Evolutionary conservation across 2,329 filamentous ascomycete genomes (phyloP).

Genomic region (Alternaria triticimaculans): DNA sequence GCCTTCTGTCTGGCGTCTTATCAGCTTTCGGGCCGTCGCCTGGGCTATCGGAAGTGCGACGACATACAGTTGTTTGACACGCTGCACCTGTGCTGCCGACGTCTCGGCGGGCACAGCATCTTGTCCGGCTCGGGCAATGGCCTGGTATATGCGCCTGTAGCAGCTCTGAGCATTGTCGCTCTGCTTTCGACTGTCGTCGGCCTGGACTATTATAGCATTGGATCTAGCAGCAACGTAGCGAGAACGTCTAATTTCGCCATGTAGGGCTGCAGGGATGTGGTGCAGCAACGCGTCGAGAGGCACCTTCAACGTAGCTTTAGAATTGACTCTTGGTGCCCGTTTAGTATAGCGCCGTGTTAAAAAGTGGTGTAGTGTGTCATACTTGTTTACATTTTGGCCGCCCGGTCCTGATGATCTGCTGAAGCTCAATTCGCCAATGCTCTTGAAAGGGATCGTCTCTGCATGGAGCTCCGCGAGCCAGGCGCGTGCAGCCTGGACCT

Average conservation of each 20-base stretch:
- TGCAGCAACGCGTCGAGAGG: constrained; percentile 60
- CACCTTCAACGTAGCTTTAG: constrained; percentile 69
- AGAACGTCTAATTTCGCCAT: constrained; percentile 58
- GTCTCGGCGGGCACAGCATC: constrained; percentile 66
- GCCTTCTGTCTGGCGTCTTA: constrained; percentile 57
- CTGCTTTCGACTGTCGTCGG: constrained; percentile 69
- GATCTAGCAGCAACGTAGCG: constrained; percentile 63
- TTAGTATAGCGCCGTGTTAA: constrained; percentile 29
- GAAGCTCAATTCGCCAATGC: constrained; percentile 65
- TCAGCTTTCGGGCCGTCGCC: constrained; percentile 28
- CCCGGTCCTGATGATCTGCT: constrained; percentile 70
- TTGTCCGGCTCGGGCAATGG: constrained; percentile 60
- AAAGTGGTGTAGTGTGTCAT: constrained; percentile 23
- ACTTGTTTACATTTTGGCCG: constrained; percentile 75
- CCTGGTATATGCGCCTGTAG: constrained; percentile 63
- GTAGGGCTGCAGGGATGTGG: constrained; percentile 62
- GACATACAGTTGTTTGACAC: constrained; percentile 65
- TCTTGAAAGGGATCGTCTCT: constrained; percentile 60
- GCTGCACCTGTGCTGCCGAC: constrained; percentile 60
- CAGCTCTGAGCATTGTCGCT: constrained; percentile 65
- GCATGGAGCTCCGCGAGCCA: constrained; percentile 64
- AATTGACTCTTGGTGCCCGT: constrained; percentile 65
- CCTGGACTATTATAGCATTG: constrained; percentile 65
- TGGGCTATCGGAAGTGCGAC: constrained; percentile 29
- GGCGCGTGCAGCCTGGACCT: constrained; percentile 55